Base-by-base conservation (phyloP, 192 early-diverging fungal genomes). In the Coemansia asiatica region DNA sequence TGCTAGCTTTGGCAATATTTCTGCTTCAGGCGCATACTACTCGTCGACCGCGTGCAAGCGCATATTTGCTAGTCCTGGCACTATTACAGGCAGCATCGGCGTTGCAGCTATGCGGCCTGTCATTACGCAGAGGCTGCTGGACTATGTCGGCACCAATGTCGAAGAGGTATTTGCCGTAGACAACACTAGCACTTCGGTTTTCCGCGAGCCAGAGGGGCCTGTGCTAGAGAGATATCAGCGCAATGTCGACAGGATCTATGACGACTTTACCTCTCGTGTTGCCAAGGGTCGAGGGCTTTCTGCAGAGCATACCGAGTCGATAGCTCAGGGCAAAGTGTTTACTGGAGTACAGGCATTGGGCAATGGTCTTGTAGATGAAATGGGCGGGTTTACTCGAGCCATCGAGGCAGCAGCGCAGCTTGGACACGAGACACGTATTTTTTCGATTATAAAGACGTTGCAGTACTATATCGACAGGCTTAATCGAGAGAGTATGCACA, bases 11-110 rank as follows among this genome's bases (percentile, higher is more conserved):
- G 88, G 87, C 66, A 87, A 86, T 63, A 62, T 75, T 0, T 78
- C 83, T 10, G 84, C 85, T 2, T 83, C 79, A 3, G 83, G 84
- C 35, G 88, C 84, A 12, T 88, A 90, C 75, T 87, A 86, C 71
- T 66, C 82, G 15, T 81, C 87, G 2, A 67, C 84, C 2, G 71
- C 78, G 19, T 87, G 85, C 54, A 69, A 76, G 40, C 76, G 79
- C 27, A 91, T 91, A 36, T 67, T 90, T 50, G 86, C 86, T 23
- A 75, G 67, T 46, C 89, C 89, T 1, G 83, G 79, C 4, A 90
- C 89, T 2, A 74, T 91, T 6, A 91, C 90, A 6, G 90, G 90
- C 38, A 87, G 87, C 35, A 91, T 91, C 55, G 90, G 90, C 26
- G 89, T 91, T 1, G 89, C 88, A 0, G 53, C 84, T 0, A 53